phyloP scores from a whole-genome alignment of 768 basidiomycete species.

The Trametes meyenii region DNA sequence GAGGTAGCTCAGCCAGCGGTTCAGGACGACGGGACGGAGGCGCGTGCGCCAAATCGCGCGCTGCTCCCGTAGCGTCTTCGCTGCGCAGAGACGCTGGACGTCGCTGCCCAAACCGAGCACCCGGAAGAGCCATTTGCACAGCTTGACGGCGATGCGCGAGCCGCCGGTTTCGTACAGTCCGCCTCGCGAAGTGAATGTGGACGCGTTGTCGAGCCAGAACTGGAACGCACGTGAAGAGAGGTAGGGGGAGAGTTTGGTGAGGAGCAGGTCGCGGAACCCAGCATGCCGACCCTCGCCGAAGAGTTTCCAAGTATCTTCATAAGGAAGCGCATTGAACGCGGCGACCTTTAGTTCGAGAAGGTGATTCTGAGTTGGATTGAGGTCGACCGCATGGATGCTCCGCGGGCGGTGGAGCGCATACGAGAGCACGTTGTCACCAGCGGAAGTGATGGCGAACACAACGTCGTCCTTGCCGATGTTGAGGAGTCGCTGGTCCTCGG shows the following conservation, averaged over 20 bases:
- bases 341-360: conserved; percentile 81
- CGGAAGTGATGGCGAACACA: conserved; percentile 74
- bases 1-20: conserved; percentile 39
- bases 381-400: conserved; percentile 72
- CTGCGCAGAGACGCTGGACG: conserved; percentile 57
- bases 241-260: conserved; percentile 61
- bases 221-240: conserved; percentile 75
- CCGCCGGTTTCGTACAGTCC: conserved; percentile 54
- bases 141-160: conserved; percentile 62
- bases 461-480: conserved; percentile 61
- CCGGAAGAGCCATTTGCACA: conserved; percentile 58
- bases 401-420: conserved; percentile 73
- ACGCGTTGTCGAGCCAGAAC: conserved; percentile 70
- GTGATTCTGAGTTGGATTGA: conserved; percentile 79
- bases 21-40: conserved; percentile 63
- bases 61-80: conserved; percentile 58
- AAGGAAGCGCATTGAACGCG: conserved; percentile 55
- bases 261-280: conserved; percentile 61
- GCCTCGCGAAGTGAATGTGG: conserved; percentile 40
- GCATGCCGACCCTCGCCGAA: conserved; percentile 69
- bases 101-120: conserved; percentile 61
- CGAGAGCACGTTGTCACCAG: conserved; percentile 80
- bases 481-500: conserved; percentile 69
- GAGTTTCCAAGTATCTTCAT: conserved; percentile 64
- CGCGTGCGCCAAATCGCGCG: conserved; percentile 61